Percentiles rank a stretch among this genome's conserved stretches.
These are phyloP conservation scores for Fraxinus albicans DNA, from an alignment of 305 asterid species.

Conservation along the genomic window DNA sequence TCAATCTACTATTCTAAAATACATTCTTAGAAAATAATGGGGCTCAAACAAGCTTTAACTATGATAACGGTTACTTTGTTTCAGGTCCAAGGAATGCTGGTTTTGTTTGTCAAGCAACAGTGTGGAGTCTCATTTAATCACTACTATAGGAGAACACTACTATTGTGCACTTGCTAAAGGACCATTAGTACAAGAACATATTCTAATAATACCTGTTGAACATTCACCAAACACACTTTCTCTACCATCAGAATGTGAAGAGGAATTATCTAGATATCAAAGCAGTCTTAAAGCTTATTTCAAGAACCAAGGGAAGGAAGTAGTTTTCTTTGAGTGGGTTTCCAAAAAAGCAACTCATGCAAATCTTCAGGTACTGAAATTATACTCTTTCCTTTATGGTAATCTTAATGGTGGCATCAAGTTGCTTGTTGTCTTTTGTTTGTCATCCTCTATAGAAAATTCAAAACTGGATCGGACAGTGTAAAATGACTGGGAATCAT, in stretches of 20 bases:
- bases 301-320: slow-evolving; percentile 70
- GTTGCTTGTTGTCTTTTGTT: slow-evolving; percentile 1
- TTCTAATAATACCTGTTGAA: slow-evolving; percentile 81
- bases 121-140: slow-evolving; percentile 80
- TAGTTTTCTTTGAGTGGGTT: slow-evolving; percentile 91
- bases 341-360: slow-evolving; percentile 83
- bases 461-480: slow-evolving; percentile 7
- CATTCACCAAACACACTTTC: slow-evolving; percentile 80
- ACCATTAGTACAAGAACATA: slow-evolving; percentile 80
- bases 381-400: slow-evolving; percentile 4
- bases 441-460: slow-evolving; percentile 9
- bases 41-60: background rate
- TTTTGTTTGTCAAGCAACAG: slow-evolving; percentile 86
- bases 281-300: slow-evolving; percentile 74
- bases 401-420: slow-evolving; percentile 17
- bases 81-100: slow-evolving; percentile 96
- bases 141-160: slow-evolving; percentile 72
- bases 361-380: slow-evolving; percentile 76
- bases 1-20: no score
- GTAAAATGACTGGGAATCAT: slow-evolving; percentile 4
- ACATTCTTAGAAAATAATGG: no score
- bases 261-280: slow-evolving; percentile 54
- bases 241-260: slow-evolving; percentile 68
- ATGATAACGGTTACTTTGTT: slow-evolving; percentile 27
- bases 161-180: slow-evolving; percentile 97